Conservation (phyloP, 306 rosid species). For the Erythrophleum fordii region DNA sequence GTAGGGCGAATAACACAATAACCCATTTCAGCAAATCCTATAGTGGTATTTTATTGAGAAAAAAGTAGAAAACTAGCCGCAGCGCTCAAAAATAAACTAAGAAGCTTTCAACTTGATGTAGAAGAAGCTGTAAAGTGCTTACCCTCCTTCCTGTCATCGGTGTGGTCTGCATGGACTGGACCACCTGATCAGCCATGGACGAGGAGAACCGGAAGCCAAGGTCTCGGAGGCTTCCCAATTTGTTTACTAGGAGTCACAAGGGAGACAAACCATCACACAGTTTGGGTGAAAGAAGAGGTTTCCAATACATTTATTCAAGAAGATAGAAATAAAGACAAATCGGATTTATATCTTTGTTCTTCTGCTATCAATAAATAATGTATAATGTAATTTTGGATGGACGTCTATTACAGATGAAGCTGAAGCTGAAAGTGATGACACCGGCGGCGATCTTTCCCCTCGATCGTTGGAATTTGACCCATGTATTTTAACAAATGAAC, state of each 20-base stretch:
- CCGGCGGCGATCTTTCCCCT: constrained; percentile 39
- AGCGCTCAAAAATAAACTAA: background rate
- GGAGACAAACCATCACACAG: constrained; percentile 44
- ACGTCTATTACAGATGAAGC: constrained; percentile 51
- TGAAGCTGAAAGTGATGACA: constrained; percentile 51
- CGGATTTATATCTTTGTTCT: background rate
- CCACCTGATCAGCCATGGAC: constrained; percentile 48
- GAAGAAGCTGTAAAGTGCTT: background rate
- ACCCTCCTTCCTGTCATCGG: background rate
- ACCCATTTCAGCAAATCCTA: constrained; percentile 20
- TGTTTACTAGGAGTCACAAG: constrained; percentile 62
- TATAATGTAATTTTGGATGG: background rate
- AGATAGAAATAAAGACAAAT: background rate
- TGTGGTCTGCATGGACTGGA: constrained; percentile 27
- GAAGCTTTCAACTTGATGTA: background rate
- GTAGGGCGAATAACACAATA: constrained; percentile 58
- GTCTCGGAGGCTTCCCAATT: constrained; percentile 51
- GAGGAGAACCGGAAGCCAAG: constrained; percentile 47
- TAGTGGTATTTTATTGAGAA: background rate
- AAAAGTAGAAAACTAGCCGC: background rate
- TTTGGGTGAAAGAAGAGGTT: constrained; percentile 59
- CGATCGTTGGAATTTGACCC: constrained; percentile 63
- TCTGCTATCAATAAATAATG: background rate
- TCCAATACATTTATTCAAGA: constrained; percentile 4
- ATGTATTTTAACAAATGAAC: constrained; percentile 61